Base-by-base conservation (phyloP, 2,329 filamentous ascomycete genomes). In the Fusarium sp. region DNA sequence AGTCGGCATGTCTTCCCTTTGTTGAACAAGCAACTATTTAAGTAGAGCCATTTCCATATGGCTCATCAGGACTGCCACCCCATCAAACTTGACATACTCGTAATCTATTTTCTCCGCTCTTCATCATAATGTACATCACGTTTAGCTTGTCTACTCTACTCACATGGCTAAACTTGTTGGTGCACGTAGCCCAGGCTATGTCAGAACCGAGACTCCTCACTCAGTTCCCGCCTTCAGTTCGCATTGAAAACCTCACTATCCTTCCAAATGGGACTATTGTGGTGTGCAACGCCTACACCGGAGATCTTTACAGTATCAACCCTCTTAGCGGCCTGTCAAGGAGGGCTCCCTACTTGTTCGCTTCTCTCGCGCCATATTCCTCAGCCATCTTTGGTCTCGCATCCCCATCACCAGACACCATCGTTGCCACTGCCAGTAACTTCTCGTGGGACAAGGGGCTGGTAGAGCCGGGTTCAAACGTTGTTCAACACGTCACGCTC, bases 221-320 rank as follows among this genome's bases (percentile, higher is more conserved):
- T 27, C 35, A 59, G 35, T 59, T 59, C 56, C 56, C 22, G 1
- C 22, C 37, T 7, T 47, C 59, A 62, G 38, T 62, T 27, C 38
- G 59, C 10, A 62, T 62, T 20, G 59, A 62, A 13, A 62, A 62
- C 18, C 38, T 62, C 5, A 50, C 59, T 27, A 37, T 62, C 22
- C 59, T 62, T 24, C 40, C 38, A 18, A 62, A 62, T 18, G 35
- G 58, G 27, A 61, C 58, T 11, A 7, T 61, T n/a, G 29, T 61
- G 10, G 38, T 47, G 20, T 61, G 58, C 58, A 61, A 61, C 24
- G 58, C 58, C 20, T 47, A 29, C 24, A 62, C 59, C 5, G 59
- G 59, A 16, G 38, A 62, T 18, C 42, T 62, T 6, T 62, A 47
- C 40, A 24, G 59, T 20, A 62, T 62, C 27, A 50, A 62, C 20